These are phyloP conservation scores for Elongisporangium senticosum DNA, from an alignment of 352 stramenopile species.

Conservation along the genomic window DNA sequence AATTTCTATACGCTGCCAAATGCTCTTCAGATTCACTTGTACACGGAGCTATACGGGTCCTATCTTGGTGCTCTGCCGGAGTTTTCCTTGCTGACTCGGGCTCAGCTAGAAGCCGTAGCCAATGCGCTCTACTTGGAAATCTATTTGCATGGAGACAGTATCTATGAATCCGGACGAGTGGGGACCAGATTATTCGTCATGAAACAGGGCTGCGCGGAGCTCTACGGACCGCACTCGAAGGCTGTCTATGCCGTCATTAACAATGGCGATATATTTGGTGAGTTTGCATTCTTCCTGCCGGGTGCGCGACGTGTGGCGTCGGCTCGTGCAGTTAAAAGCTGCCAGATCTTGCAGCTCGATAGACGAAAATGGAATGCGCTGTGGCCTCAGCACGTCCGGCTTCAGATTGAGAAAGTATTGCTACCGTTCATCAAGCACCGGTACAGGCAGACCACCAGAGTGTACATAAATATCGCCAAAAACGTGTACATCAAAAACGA, in stretches of 20 bases:
- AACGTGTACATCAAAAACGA: constrained; percentile 63
- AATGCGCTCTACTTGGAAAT: constrained; percentile 51
- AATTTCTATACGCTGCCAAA: constrained; percentile 46
- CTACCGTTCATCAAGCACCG: constrained; percentile 27
- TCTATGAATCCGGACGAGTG: constrained; percentile 40
- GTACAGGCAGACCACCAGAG: constrained; percentile 26
- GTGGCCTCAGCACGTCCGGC: constrained; percentile 34
- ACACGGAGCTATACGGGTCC: constrained; percentile 46
- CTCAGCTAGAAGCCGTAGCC: constrained; percentile 46
- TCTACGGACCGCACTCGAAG: constrained; percentile 27
- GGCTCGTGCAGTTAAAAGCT: constrained; percentile 43
- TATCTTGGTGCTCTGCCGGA: constrained; percentile 27
- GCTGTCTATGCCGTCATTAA: constrained; percentile 31
- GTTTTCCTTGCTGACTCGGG: constrained; percentile 25
- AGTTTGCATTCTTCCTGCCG: constrained; percentile 59
- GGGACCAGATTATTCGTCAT: constrained; percentile 44
- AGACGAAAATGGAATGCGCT: constrained; percentile 36
- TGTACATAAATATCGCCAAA: constrained; percentile 56
- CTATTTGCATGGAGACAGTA: constrained; percentile 53
- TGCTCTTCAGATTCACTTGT: constrained; percentile 30
- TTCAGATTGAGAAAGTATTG: constrained; percentile 32
- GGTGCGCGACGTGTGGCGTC: constrained; percentile 36
- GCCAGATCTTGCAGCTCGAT: constrained; percentile 59
- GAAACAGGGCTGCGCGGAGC: constrained; percentile 41
- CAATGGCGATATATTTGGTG: constrained; percentile 39